Evolutionary conservation across 352 stramenopile species (phyloP).

Genomic region (Globisporangium yorkense): DNA sequence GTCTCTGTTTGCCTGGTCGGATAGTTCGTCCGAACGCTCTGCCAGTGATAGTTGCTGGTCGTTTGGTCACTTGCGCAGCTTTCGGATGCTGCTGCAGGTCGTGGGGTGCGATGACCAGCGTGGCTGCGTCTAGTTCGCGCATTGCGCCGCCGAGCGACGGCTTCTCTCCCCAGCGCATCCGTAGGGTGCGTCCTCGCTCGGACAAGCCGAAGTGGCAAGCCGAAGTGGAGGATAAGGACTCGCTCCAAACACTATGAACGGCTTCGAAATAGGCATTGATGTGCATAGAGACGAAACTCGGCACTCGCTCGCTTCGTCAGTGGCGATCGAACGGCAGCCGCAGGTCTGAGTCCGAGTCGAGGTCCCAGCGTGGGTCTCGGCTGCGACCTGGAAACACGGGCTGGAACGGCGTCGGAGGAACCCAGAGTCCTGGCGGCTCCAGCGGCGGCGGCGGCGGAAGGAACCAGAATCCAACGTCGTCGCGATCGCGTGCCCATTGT

Average conservation of each 20-base stretch:
- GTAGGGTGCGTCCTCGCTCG: too few relatives aligned
- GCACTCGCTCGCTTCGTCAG: neutral
- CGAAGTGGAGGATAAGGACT: neutral
- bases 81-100: neutral
- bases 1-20: slow-evolving; percentile 1
- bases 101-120: neutral
- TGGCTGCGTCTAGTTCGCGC: slow-evolving; percentile 3
- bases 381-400: neutral
- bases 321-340: slow-evolving; percentile 2
- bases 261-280: too few relatives aligned
- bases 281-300: too few relatives aligned
- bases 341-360: slow-evolving; percentile 3
- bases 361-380: neutral
- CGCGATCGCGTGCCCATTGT: too few relatives aligned
- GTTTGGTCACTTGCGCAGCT: neutral
- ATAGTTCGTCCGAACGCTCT: slow-evolving; percentile 4
- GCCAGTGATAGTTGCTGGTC: neutral
- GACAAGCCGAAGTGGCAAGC: too few relatives aligned
- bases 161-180: slow-evolving; percentile 11
- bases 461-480: neutral
- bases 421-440: neutral
- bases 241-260: neutral
- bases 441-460: neutral
- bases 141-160: neutral
- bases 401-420: slow-evolving; percentile 4